Evolutionary conservation across 331 rosid species (phyloP).

Genomic region (Erythrophleum ivorense): DNA sequence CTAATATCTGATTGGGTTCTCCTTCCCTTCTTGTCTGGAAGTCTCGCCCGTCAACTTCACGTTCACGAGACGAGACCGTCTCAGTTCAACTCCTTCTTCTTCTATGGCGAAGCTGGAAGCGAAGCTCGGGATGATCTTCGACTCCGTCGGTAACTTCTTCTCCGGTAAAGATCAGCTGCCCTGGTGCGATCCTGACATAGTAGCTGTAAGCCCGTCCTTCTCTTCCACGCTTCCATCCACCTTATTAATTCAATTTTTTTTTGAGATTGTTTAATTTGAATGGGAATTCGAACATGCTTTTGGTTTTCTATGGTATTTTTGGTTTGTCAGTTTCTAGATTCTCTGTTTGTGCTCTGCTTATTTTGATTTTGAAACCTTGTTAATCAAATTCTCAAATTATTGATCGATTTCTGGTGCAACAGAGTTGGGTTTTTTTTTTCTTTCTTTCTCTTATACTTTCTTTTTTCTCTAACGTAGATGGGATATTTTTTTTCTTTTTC

Average conservation of each 20-base stretch:
- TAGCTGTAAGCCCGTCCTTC: constrained; percentile 52
- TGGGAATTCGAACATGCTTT: not conserved
- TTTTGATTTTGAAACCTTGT: constrained; percentile 5
- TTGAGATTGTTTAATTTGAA: not conserved
- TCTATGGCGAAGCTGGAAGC: constrained; percentile 60
- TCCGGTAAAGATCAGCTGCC: constrained; percentile 76
- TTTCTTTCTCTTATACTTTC: not conserved
- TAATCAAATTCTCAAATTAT: not conserved
- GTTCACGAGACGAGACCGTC: not conserved
- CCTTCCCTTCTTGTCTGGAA: not conserved
- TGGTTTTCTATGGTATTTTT: not conserved
- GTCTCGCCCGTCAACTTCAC: not conserved
- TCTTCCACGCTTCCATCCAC: not conserved
- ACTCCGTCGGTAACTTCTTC: constrained; percentile 54
- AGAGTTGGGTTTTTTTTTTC: not conserved
- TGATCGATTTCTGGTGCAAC: not conserved
- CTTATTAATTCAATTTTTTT: not conserved
- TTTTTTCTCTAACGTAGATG: not conserved
- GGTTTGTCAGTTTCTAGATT: not conserved
- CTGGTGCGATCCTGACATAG: constrained; percentile 76
- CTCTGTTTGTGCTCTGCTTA: constrained; percentile 12
- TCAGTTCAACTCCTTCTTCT: not conserved
- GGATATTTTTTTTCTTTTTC: not conserved
- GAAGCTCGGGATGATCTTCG: constrained; percentile 52
- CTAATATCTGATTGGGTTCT: not conserved